Conservation (phyloP, 495 filamentous ascomycete genomes). For the Aspergillus affinis region DNA sequence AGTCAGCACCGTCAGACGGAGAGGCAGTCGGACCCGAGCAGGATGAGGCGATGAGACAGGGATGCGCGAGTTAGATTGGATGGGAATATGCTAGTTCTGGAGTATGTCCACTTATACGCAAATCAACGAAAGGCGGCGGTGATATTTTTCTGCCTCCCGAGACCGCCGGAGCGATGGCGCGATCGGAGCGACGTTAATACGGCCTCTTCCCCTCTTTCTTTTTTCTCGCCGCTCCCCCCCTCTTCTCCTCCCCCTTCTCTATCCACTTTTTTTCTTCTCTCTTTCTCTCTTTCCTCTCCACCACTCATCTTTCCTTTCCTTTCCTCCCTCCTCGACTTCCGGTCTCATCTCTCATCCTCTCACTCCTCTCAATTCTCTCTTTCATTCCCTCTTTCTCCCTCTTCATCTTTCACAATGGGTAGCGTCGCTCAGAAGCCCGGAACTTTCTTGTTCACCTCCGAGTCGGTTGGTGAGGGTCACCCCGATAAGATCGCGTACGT, state of each 20-base stretch:
- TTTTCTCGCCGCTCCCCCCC: constrained; percentile 12
- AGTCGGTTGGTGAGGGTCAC: constrained; percentile 97
- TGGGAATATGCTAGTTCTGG: not conserved
- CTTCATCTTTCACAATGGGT: constrained; percentile 56
- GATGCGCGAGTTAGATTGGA: not conserved
- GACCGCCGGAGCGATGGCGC: constrained; percentile 30
- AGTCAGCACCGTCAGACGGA: not conserved
- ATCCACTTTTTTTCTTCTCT: constrained; percentile 17
- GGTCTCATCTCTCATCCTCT: constrained; percentile 19
- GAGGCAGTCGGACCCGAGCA: not conserved
- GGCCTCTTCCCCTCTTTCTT: constrained; percentile 19
- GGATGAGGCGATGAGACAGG: not conserved
- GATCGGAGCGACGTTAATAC: constrained; percentile 32
- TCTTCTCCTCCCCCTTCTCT: constrained; percentile 5
- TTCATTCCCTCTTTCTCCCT: constrained; percentile 17
- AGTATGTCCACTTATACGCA: not conserved
- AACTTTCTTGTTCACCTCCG: constrained; percentile 98
- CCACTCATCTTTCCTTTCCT: constrained; percentile 28
- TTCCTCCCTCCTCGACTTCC: constrained; percentile 17
- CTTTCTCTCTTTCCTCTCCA: constrained; percentile 9
- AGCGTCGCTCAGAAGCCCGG: constrained; percentile 56
- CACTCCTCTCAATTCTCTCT: constrained; percentile 19
- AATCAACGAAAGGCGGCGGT: not conserved
- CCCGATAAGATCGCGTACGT: constrained; percentile 92
- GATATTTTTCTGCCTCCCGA: constrained; percentile 16